Evolutionary conservation across 2,329 filamentous ascomycete species (phyloP).

Genomic region (Fusarium napiforme): DNA sequence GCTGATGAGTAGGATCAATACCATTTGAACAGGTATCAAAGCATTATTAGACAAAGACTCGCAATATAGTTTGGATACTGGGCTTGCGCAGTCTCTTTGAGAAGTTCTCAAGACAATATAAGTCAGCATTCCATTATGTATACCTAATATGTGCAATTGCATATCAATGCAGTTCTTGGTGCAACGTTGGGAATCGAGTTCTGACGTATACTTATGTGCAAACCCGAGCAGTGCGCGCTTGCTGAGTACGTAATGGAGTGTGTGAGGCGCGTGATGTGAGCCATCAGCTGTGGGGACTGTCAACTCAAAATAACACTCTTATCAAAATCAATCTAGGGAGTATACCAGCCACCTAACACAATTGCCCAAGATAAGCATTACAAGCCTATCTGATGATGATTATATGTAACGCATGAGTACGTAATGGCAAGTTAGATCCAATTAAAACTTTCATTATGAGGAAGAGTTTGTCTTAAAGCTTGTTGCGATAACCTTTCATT

Average conservation of each 20-base stretch:
- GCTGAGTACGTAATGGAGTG: neutral
- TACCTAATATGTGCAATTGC: neutral
- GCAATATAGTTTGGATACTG: neutral
- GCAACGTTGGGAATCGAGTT: neutral
- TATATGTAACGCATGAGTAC: neutral
- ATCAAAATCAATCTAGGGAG: too few species aligned
- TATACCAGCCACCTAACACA: too few species aligned
- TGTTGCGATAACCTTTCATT: neutral
- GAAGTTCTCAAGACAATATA: accelerated
- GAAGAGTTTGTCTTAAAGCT: neutral
- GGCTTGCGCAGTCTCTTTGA: neutral
- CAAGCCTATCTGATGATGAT: too few species aligned
- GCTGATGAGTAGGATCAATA: neutral
- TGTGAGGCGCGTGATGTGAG: too few species aligned
- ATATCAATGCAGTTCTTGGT: neutral
- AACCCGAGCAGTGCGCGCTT: neutral
- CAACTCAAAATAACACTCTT: too few species aligned
- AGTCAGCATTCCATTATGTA: neutral
- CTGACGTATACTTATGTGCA: neutral
- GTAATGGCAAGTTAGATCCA: neutral
- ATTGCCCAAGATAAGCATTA: too few species aligned
- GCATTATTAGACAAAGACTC: neutral
- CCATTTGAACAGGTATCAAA: neutral
- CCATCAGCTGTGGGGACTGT: too few species aligned
- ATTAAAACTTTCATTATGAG: neutral